phyloP scores from a whole-genome alignment of 2,329 filamentous ascomycete genomes.

The Chaetomium strumarium region DNA sequence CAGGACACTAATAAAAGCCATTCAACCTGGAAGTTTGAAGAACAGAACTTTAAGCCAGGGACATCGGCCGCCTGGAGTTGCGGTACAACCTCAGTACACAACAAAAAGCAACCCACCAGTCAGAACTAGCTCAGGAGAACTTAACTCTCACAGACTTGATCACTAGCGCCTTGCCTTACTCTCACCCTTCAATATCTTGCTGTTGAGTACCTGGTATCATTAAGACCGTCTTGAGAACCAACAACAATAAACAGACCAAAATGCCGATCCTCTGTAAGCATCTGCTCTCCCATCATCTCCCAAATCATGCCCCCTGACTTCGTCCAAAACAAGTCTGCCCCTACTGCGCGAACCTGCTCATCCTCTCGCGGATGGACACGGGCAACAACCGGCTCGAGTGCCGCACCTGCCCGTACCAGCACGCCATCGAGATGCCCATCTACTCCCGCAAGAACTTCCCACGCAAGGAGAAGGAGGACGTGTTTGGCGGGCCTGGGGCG shows the following conservation, averaged over 20 bases:
- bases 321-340: constrained; percentile 59
- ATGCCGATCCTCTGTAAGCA: constrained; percentile 27
- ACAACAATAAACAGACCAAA: constrained; percentile 8
- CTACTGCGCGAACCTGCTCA: constrained; percentile 77
- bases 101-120: too few species aligned
- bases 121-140: too few species aligned
- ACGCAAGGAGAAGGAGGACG: constrained; percentile 80
- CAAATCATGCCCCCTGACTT: not conserved
- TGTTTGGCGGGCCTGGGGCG: constrained; percentile 80
- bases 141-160: not conserved
- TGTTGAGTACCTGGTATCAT: not conserved
- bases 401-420: constrained; percentile 90
- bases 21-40: too few species aligned
- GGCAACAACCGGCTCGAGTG: constrained; percentile 83
- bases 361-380: constrained; percentile 55
- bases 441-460: constrained; percentile 80
- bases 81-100: too few species aligned
- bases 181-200: not conserved
- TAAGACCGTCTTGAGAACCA: not conserved
- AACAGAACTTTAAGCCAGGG: too few species aligned
- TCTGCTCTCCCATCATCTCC: not conserved
- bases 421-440: constrained; percentile 70
- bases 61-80: too few species aligned
- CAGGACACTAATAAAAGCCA: too few species aligned
- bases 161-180: too few species aligned